These are phyloP conservation scores for Ogataea dorogensis DNA, from an alignment of 805 yeast species.

Conservation along the genomic window DNA sequence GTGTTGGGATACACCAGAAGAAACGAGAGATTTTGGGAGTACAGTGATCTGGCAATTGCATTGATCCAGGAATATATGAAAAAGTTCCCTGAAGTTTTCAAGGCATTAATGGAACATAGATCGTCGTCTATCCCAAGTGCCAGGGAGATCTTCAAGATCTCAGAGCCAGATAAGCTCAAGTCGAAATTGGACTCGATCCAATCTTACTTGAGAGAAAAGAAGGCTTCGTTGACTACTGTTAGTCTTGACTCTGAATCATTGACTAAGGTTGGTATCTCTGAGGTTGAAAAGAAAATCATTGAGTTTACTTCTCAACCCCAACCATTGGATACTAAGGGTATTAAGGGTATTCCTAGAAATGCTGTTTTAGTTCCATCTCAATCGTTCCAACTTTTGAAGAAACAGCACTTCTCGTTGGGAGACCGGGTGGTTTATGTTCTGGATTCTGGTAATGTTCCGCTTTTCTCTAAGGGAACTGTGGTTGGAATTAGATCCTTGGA, in stretches of 20 bases:
- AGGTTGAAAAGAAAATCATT: constrained; percentile 62
- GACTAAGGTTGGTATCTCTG: constrained; percentile 59
- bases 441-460: constrained; percentile 85
- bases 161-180: constrained; percentile 43
- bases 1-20: constrained; percentile 85
- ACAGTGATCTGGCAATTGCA: constrained; percentile 68
- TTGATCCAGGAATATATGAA: constrained; percentile 59
- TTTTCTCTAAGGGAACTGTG: constrained; percentile 87
- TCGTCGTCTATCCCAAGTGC: constrained; percentile 38
- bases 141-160: constrained; percentile 36
- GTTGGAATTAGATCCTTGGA: constrained; percentile 61
- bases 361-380: constrained; percentile 77
- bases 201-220: constrained; percentile 49
- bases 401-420: constrained; percentile 80
- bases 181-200: constrained; percentile 35
- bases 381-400: constrained; percentile 67
- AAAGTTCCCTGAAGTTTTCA: constrained; percentile 63
- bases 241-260: constrained; percentile 77
- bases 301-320: constrained; percentile 45
- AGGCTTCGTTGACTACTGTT: constrained; percentile 53
- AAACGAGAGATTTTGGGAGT: constrained; percentile 73
- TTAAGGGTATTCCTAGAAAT: constrained; percentile 79
- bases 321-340: constrained; percentile 49
- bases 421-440: constrained; percentile 86
- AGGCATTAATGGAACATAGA: constrained; percentile 26